phyloP scores from a whole-genome alignment of 2,329 filamentous ascomycete species.

The Daldinia sp. region DNA sequence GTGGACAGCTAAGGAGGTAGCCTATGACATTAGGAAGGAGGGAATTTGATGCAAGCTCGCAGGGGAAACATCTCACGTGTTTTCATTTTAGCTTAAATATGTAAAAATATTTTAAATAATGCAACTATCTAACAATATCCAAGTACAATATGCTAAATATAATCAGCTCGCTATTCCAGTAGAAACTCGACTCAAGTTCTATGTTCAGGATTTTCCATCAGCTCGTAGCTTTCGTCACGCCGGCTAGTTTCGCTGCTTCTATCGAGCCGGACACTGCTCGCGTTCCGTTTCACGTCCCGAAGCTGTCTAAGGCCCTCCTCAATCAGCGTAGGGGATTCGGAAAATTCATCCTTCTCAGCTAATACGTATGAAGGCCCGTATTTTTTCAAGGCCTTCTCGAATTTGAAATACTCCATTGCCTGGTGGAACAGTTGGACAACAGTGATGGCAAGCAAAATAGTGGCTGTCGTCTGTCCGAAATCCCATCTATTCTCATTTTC shows the following conservation, averaged over 20 bases:
- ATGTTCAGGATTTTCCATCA: conserved; percentile 14
- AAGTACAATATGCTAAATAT: no score
- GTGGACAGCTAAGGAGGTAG: no score
- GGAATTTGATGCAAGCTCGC: no score
- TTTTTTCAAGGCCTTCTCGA: conserved; percentile 22
- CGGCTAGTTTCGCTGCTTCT: not conserved
- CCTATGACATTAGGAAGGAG: no score
- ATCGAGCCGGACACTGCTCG: conserved; percentile 7
- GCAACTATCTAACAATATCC: no score
- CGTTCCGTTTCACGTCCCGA: conserved; percentile 3
- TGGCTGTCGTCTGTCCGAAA: conserved; percentile 38
- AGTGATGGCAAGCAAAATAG: conserved; percentile 34
- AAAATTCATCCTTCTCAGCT: not conserved
- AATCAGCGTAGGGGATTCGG: conserved; percentile 1
- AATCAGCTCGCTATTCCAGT: not conserved
- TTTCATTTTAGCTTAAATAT: no score
- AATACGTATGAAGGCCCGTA: conserved; percentile 26
- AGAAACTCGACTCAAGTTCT: not conserved
- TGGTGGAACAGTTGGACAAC: conserved; percentile 23
- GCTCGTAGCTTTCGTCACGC: conserved; percentile 22
- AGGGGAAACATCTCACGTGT: no score
- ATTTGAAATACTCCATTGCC: conserved; percentile 11
- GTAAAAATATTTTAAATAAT: no score
- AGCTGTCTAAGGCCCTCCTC: conserved; percentile 20
- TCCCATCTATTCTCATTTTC: conserved; percentile 33